These are phyloP conservation scores for Lathyrus tuberosus DNA, from an alignment of 306 rosid genomes.

Conservation along the genomic window DNA sequence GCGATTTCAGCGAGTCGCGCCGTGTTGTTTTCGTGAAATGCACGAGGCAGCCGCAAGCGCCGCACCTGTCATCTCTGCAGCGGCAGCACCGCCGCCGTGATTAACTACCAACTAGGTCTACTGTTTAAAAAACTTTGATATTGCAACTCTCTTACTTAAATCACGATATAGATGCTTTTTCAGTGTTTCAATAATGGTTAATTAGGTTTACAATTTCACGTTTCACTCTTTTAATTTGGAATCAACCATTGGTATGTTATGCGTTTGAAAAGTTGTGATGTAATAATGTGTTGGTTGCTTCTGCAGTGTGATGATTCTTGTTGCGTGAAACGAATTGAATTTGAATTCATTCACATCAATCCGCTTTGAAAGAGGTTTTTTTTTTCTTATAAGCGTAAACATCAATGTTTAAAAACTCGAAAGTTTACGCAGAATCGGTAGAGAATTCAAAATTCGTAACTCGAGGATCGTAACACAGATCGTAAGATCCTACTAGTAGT, in stretches of 20 bases:
- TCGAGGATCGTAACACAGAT: too few species aligned
- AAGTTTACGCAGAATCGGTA: too few species aligned
- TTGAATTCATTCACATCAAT: neutral
- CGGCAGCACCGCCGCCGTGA: too few species aligned
- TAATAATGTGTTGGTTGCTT: conserved; percentile 21
- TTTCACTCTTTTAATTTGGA: too few species aligned
- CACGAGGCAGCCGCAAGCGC: too few species aligned
- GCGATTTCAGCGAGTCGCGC: too few species aligned
- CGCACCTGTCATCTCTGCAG: too few species aligned
- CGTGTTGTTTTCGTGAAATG: too few species aligned
- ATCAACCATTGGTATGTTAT: neutral
- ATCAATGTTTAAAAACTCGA: too few species aligned
- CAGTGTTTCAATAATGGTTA: neutral
- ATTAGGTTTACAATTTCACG: neutral
- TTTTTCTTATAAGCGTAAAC: conserved; percentile 14
- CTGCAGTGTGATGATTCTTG: neutral
- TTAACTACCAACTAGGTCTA: neutral
- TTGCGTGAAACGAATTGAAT: conserved; percentile 7
- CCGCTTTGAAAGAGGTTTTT: neutral
- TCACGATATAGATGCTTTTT: neutral
- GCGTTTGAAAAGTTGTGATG: neutral
- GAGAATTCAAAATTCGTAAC: too few species aligned
- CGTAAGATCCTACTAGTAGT: too few species aligned
- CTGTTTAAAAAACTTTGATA: neutral
- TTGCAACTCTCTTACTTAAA: too few species aligned